Conservation (phyloP, 768 basidiomycete species). For the Trichaptum fuscoviolaceum region DNA sequence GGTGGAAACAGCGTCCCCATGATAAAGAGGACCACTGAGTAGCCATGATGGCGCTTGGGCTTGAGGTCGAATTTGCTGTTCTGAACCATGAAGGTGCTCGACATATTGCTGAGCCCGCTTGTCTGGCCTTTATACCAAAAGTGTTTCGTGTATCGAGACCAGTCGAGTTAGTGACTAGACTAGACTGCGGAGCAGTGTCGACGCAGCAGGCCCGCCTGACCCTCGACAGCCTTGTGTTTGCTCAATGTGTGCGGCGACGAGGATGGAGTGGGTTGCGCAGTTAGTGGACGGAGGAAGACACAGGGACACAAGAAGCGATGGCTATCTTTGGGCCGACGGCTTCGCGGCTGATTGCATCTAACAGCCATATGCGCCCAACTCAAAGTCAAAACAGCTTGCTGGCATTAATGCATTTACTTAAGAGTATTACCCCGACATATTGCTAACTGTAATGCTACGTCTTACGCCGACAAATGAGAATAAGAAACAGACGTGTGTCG, state of each 20-base stretch:
- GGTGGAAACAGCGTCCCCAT: slow-evolving; percentile 90
- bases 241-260: neutral
- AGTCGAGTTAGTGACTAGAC: neutral
- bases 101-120: neutral
- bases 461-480: no score
- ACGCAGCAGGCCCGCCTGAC: neutral
- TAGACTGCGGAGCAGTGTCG: slow-evolving; percentile 1
- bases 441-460: no score
- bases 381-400: neutral
- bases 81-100: slow-evolving; percentile 1
- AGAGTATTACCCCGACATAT: no score
- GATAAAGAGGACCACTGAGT: slow-evolving; percentile 74
- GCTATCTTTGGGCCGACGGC: neutral
- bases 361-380: neutral
- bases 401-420: no score
- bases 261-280: neutral
- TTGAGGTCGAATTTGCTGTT: slow-evolving; percentile 49
- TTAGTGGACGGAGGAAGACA: neutral
- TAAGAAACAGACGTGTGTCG: no score
- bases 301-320: neutral
- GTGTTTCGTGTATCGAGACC: neutral
- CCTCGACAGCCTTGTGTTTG: neutral
- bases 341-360: neutral
- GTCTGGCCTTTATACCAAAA: neutral
- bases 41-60: slow-evolving; percentile 77